Percentiles rank a stretch among this genome's conserved stretches.
Conservation (phyloP, 176 grass and related monocot species). For the Themeda triandra region DNA sequence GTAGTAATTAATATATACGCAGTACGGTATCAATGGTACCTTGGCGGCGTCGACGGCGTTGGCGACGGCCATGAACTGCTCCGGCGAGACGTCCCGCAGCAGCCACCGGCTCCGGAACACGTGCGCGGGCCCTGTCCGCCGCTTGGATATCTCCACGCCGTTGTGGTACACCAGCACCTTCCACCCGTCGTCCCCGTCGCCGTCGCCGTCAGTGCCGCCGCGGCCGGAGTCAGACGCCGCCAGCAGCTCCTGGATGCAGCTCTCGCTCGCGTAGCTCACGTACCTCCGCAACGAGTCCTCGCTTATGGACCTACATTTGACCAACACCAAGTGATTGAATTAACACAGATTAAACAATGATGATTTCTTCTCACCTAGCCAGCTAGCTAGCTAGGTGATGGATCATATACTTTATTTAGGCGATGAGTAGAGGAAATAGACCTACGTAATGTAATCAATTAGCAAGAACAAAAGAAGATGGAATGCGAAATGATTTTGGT, state of each 20-base stretch:
- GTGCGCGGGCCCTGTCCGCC: slow-evolving; percentile 53
- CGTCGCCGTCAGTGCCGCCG: background rate
- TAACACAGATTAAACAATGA: background rate
- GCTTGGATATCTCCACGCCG: slow-evolving; percentile 89
- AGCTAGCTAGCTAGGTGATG: background rate
- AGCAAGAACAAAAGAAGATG: background rate
- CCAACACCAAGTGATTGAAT: too few relatives aligned
- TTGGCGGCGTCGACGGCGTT: slow-evolving; percentile 95
- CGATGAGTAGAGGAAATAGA: background rate
- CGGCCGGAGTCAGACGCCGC: slow-evolving; percentile 72
- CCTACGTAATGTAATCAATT: background rate
- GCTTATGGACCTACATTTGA: slow-evolving; percentile 85
- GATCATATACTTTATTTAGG: background rate
- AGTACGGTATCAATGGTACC: slow-evolving; percentile 23
- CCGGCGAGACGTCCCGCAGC: slow-evolving; percentile 68
- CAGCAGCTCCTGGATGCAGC: slow-evolving; percentile 96
- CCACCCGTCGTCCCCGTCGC: slow-evolving; percentile 53
- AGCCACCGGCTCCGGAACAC: slow-evolving; percentile 88
- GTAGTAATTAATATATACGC: too few relatives aligned
- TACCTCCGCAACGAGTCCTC: slow-evolving; percentile 90
- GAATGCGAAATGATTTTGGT: background rate
- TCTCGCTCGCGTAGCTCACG: slow-evolving; percentile 89
- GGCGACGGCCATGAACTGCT: slow-evolving; percentile 89
- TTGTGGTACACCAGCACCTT: slow-evolving; percentile 80
- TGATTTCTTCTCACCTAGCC: background rate